phyloP scores from a whole-genome alignment of 1,284 basidiomycete species.

The Ganoderma leucocontextum region DNA sequence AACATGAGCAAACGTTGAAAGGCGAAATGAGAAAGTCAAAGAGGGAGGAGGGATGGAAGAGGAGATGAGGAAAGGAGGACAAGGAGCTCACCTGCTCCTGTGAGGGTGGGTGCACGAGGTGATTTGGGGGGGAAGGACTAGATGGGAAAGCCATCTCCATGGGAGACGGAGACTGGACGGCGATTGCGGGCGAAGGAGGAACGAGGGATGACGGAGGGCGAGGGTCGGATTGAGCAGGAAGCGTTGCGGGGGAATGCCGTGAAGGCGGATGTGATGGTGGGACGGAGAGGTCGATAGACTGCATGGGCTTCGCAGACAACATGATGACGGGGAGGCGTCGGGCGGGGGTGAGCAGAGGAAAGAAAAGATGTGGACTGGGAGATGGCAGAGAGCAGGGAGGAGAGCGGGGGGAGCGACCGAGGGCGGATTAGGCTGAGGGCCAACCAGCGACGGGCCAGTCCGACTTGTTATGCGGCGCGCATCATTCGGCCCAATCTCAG shows the following conservation, averaged over 20 bases:
- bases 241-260: constrained; percentile 25
- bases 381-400: constrained; percentile 26
- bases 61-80: constrained; percentile 9
- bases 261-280: constrained; percentile 33
- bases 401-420: constrained; percentile 3
- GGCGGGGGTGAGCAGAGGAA: constrained; percentile 21
- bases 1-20: constrained; percentile 10
- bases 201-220: constrained; percentile 24
- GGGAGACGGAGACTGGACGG: constrained; percentile 29
- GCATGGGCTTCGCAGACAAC: constrained; percentile 55
- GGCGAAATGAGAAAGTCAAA: constrained; percentile 18
- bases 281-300: constrained; percentile 41
- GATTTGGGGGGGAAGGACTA: constrained; percentile 13
- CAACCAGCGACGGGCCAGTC: constrained; percentile 25
- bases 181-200: constrained; percentile 33
- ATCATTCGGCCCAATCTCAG: constrained; percentile 33
- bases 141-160: constrained; percentile 23
- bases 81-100: constrained; percentile 40
- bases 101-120: constrained; percentile 14
- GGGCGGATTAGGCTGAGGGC: constrained; percentile 18
- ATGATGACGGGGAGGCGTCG: constrained; percentile 38
- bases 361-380: constrained; percentile 18
- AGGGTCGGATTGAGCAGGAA: constrained; percentile 24
- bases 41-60: constrained; percentile 13
- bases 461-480: constrained; percentile 33